Conservation (phyloP, 2,329 filamentous ascomycete species). For the Apiospora marii region DNA sequence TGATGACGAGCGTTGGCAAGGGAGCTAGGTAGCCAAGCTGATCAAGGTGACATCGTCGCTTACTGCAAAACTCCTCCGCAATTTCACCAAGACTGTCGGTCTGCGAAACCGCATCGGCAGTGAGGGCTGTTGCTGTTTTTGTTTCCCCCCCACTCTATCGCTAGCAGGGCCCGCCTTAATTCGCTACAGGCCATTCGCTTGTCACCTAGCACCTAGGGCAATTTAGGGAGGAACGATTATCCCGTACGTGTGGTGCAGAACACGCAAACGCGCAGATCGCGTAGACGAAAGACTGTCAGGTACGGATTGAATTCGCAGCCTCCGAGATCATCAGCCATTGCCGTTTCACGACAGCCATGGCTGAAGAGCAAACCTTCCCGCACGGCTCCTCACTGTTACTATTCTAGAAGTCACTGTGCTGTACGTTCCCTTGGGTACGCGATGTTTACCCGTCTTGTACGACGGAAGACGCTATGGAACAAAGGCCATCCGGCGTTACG, state of each 20-base stretch:
- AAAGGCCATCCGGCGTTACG: constrained; percentile 13
- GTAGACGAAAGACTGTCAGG: background rate
- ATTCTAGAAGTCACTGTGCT: constrained; percentile 4
- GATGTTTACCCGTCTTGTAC: background rate
- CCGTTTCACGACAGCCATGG: background rate
- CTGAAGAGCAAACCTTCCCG: background rate
- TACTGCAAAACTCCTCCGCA: constrained; percentile 37
- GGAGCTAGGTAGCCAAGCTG: constrained; percentile 27
- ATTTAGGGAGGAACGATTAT: background rate
- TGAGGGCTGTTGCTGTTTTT: constrained; percentile 1
- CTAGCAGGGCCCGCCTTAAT: background rate
- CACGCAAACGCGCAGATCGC: background rate
- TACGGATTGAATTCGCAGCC: constrained; percentile 2
- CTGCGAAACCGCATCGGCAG: constrained; percentile 16
- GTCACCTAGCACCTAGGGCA: background rate
- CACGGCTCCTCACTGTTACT: constrained; percentile 1
- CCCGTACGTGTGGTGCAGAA: background rate
- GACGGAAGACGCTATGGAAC: background rate
- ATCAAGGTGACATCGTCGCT: constrained; percentile 35
- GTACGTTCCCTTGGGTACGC: background rate
- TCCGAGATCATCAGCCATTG: background rate
- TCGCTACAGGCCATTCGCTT: constrained; percentile 10
- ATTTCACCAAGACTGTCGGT: constrained; percentile 32
- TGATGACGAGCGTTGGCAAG: constrained; percentile 10
- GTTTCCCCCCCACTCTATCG: constrained; percentile 24